These are phyloP conservation scores for Aspergillus ustus DNA, from an alignment of 2,329 filamentous ascomycete genomes.

Conservation along the genomic window DNA sequence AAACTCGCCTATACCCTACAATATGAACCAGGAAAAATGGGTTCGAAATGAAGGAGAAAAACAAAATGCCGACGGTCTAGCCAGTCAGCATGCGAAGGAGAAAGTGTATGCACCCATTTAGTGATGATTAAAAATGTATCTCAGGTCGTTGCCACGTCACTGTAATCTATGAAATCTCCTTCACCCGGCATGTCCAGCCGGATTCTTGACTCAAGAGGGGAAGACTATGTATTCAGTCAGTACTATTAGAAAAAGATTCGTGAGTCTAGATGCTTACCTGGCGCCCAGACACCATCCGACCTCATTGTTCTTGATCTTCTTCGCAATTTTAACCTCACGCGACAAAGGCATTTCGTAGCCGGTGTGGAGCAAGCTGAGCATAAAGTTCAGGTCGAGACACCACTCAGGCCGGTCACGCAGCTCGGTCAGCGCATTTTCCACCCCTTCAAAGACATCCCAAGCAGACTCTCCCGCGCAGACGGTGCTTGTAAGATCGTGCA, in stretches of 20 bases:
- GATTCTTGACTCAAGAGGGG: slow-evolving; percentile 80
- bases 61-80: slow-evolving; percentile 24
- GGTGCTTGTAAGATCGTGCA: slow-evolving; percentile 80
- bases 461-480: slow-evolving; percentile 78
- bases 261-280: slow-evolving; percentile 63
- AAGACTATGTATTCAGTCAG: slow-evolving; percentile 62
- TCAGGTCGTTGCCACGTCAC: slow-evolving; percentile 22
- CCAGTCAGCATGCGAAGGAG: slow-evolving; percentile 30
- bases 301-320: slow-evolving; percentile 98
- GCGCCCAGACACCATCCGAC: slow-evolving; percentile 97
- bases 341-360: slow-evolving; percentile 98
- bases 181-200: slow-evolving; percentile 88
- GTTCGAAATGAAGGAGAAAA: slow-evolving; percentile 8
- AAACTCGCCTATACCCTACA: slow-evolving; percentile 20
- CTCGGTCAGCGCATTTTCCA: slow-evolving; percentile 80
- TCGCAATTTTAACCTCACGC: slow-evolving; percentile 94
- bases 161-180: slow-evolving; percentile 62
- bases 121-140: slow-evolving; percentile 21
- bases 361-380: slow-evolving; percentile 88
- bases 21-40: slow-evolving; percentile 12
- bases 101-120: slow-evolving; percentile 32
- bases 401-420: slow-evolving; percentile 82
- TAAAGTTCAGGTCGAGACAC: slow-evolving; percentile 95
- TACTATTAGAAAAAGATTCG: slow-evolving; percentile 20
- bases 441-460: slow-evolving; percentile 80